Base-by-base conservation (phyloP, 2,329 filamentous ascomycete genomes). In the Fusarium sp. region DNA sequence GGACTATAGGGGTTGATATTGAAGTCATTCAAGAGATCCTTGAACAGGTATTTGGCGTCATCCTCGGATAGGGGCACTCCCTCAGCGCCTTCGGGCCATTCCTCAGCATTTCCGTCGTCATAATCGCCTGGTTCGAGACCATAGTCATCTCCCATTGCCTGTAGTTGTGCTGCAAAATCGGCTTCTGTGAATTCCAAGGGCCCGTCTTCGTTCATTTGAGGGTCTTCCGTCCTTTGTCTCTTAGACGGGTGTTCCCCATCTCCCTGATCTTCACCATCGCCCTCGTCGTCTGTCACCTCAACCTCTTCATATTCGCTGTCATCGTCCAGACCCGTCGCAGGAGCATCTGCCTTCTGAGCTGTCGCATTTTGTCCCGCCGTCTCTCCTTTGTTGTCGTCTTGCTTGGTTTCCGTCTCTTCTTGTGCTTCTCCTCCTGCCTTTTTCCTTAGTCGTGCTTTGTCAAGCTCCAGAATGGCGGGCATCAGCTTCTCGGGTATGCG, bases 91-190 rank as follows among this genome's bases (percentile, higher is more conserved):
- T 94, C 91, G 50, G 92, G 90, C 83, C 89, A 91, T 27, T 86
- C 84, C 9, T 87, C 85, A 72, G 82, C 83, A 67, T 85, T 83
- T 7, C 87, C 89, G 65, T 91, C 90, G 62, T 91, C 92, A 76
- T 94, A 94, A 75, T 94, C 92, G 53, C 90, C 92, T 0, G 89
- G 89, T 42, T 94, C 92, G 30, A 95, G 84, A 2, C 90, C 93
- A 73, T 95, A 94, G n/a, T 93, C 91, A 72, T 92, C 88, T 57
- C 92, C 94, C 93, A 98, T 97, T 27, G 92, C 91, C 56, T 93
- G 92, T 15, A 99, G 85, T 77, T 99, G 96, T 77, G 91, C 95
- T 38, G 93, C 95, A 74, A 99, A 97, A 76, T 99, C 96, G 56
- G 95, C 95, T 79, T 98, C 96, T 59, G 92, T 93, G 75, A 97